Evolutionary conservation across 805 yeast genomes (phyloP), one percentile per base, ranked within the genome.

Genomic region (Middelhovenomyces tepae): DNA sequence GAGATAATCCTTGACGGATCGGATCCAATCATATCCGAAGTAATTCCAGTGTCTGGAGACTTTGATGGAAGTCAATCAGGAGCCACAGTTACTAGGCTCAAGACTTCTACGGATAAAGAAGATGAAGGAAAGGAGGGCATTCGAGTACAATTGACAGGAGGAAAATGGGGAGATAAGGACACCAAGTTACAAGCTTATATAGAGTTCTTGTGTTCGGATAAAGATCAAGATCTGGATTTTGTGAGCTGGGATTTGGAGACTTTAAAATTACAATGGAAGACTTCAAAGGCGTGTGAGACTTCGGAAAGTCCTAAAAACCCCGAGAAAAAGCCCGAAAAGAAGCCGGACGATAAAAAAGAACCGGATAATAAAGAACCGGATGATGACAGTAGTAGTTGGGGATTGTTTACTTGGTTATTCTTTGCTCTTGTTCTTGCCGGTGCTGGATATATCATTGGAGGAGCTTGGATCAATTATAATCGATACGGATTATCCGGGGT

Each of bases 371-470:
- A 32, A 15, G 35, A 36, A 10, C 40, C 31, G 7, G 43, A 49
- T 13, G 45, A 53, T n/a, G 59, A 54, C n/a, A 55, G 54, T 8
- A 31, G 59, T 48, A 74, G 77, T 38, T 75, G 89, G 78, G 91
- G 94, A 34, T 73, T 87, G 69, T 73, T 87, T 52, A 72, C 86
- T 2, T 83, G 89, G 77, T 49, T 85, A 7, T 83, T 87, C 51
- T 76, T 87, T 45, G 59, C 86, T n/a, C 57, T 78, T 43, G 82
- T 83, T 11, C 56, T 89, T 21, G 69, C 71, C 28, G 67, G 81
- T 46, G 76, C 85, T 28, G 73, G 75, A 26, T 87, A 83, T 55
- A 70, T 80, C 16, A 70, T 78, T 34, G 76, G 75, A 16, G 78
- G 78, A 21, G 82, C 86, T 1, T 80, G 86, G 83, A 65, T 78